These are phyloP conservation scores for Pyrus pyrifolia DNA, from an alignment of 306 rosid genomes.

Conservation along the genomic window DNA sequence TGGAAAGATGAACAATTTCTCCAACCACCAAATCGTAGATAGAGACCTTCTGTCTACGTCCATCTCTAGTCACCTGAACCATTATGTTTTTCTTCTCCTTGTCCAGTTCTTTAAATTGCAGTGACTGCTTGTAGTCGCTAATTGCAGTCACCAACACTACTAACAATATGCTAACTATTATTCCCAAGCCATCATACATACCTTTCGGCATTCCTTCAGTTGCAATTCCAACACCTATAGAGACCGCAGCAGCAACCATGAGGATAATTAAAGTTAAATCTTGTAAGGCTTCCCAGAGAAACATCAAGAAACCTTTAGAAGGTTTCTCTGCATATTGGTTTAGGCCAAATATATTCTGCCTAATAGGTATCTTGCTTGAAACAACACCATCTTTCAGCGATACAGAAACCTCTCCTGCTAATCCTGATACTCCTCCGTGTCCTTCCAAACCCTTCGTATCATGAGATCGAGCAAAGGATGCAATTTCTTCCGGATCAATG, in stretches of 20 bases:
- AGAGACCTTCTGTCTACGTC: constrained; percentile 62
- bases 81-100: constrained; percentile 70
- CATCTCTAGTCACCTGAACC: constrained; percentile 74
- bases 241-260: constrained; percentile 50
- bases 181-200: constrained; percentile 85
- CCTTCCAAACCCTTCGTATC: constrained; percentile 39
- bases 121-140: constrained; percentile 75
- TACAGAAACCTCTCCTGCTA: constrained; percentile 41
- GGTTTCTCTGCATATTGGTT: constrained; percentile 60
- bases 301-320: constrained; percentile 71
- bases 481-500: constrained; percentile 55
- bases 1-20: constrained; percentile 66
- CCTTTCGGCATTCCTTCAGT: constrained; percentile 88
- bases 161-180: constrained; percentile 55
- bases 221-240: constrained; percentile 69
- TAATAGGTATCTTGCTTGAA: constrained; percentile 33
- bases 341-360: constrained; percentile 50
- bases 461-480: constrained; percentile 53
- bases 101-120: constrained; percentile 83
- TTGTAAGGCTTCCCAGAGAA: constrained; percentile 87
- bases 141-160: constrained; percentile 75
- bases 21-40: constrained; percentile 74
- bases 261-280: constrained; percentile 77
- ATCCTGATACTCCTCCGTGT: constrained; percentile 51
- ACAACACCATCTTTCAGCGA: constrained; percentile 46